Conservation (phyloP, 2,329 filamentous ascomycete genomes). For the Botrytis pseudocinerea region DNA sequence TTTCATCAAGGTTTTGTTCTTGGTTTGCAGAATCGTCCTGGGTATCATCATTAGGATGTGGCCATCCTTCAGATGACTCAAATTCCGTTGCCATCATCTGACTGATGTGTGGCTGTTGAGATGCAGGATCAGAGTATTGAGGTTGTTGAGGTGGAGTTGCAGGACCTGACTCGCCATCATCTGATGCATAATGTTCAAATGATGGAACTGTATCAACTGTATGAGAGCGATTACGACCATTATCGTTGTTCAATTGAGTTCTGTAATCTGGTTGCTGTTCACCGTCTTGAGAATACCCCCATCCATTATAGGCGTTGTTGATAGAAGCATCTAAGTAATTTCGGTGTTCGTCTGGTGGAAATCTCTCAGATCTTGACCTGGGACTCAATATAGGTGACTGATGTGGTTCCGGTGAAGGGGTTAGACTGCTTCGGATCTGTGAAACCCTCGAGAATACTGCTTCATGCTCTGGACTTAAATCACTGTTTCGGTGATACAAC, state of each 20-base stretch:
- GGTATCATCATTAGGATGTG: constrained; percentile 1
- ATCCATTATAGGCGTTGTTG: constrained; percentile 2
- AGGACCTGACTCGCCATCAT: constrained; percentile 22
- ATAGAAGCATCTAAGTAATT: constrained; percentile 17
- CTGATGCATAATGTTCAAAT: constrained; percentile 35
- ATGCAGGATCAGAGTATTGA: not conserved
- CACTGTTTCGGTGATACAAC: constrained; percentile 3
- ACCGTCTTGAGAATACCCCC: constrained; percentile 4
- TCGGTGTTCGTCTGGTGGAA: constrained; percentile 12
- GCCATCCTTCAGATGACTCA: constrained; percentile 14
- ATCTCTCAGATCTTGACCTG: not conserved
- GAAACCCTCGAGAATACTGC: constrained; percentile 23
- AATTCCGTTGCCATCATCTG: constrained; percentile 24
- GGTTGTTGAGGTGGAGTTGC: constrained; percentile 14
- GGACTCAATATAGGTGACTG: not conserved
- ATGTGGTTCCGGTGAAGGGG: constrained; percentile 10
- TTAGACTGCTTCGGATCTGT: constrained; percentile 7
- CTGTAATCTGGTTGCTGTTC: constrained; percentile 6
- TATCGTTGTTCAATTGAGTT: not conserved
- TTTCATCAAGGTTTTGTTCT: constrained; percentile 5
- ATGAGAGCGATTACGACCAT: constrained; percentile 24
- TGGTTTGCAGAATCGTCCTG: not conserved
- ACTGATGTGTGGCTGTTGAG: constrained; percentile 6
- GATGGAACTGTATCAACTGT: constrained; percentile 35
- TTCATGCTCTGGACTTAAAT: constrained; percentile 21